Evolutionary conservation across 257 asterid species (phyloP).

Genomic region (Nyctanthes arbortristis): DNA sequence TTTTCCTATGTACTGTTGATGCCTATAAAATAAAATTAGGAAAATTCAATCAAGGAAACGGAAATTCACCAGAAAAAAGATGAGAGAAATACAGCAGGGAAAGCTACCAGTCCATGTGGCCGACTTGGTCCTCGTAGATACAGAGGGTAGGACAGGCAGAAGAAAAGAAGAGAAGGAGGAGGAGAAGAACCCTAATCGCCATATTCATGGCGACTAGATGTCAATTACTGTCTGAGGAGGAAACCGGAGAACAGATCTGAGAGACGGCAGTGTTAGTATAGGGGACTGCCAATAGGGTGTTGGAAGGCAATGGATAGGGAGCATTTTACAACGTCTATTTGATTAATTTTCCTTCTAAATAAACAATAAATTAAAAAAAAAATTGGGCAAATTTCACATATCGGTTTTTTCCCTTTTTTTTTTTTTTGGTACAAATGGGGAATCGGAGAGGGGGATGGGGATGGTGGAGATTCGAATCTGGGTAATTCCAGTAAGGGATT

Average conservation of each 20-base stretch:
- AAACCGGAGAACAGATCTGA: slow-evolving; percentile 47
- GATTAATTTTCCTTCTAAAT: no score
- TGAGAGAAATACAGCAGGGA: slow-evolving; percentile 10
- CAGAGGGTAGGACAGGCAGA: slow-evolving; percentile 45
- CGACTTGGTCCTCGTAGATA: slow-evolving; percentile 88
- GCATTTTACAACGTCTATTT: no score
- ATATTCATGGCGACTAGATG: slow-evolving; percentile 53
- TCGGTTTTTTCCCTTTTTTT: no score
- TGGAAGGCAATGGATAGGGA: neutral
- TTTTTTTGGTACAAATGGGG: no score
- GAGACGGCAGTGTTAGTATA: slow-evolving; percentile 29
- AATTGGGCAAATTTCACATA: no score
- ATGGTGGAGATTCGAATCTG: no score
- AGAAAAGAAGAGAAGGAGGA: slow-evolving; percentile 38
- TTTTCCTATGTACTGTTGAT: slow-evolving; percentile 93
- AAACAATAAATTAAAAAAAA: no score
- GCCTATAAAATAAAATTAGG: slow-evolving; percentile 59
- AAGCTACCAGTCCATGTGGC: slow-evolving; percentile 90
- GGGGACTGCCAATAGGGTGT: neutral
- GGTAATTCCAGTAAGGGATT: no score
- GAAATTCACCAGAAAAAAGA: neutral
- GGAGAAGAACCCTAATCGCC: slow-evolving; percentile 73
- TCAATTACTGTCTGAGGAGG: slow-evolving; percentile 16
- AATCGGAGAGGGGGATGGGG: no score
- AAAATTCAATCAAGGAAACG: slow-evolving; percentile 25